These are phyloP conservation scores for Zostera marina DNA, from an alignment of 116 monocot species.

Conservation along the genomic window DNA sequence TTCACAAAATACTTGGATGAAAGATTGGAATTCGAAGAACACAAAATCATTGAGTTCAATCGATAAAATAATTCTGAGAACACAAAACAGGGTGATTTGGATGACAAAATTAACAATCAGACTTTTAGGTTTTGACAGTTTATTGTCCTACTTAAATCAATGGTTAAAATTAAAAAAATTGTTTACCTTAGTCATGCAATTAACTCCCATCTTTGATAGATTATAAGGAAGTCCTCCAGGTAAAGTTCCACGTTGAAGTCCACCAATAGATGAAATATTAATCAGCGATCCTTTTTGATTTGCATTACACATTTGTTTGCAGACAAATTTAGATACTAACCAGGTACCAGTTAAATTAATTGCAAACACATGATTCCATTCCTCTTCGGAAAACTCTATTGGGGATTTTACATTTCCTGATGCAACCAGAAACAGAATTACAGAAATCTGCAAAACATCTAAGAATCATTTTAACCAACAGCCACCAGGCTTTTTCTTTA, in stretches of 20 bases:
- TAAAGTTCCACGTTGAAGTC: conserved; percentile 10
- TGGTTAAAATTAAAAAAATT: too few relatives aligned
- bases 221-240: conserved; percentile 16
- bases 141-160: too few relatives aligned
- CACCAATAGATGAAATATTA: conserved; percentile 21
- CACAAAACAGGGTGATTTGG: too few relatives aligned
- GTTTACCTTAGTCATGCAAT: conserved; percentile 6
- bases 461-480: too few relatives aligned
- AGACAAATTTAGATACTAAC: conserved; percentile 21
- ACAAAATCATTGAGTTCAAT: too few relatives aligned
- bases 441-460: neutral
- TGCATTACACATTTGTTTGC: conserved; percentile 17
- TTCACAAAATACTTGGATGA: too few relatives aligned
- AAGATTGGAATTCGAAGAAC: too few relatives aligned
- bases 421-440: neutral
- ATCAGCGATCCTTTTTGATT: conserved; percentile 21
- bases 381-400: conserved; percentile 17
- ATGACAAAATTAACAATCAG: too few relatives aligned
- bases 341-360: conserved; percentile 24
- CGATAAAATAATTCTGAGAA: too few relatives aligned
- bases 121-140: too few relatives aligned
- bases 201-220: conserved; percentile 18
- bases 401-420: conserved; percentile 12
- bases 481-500: too few relatives aligned
- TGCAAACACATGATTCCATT: conserved; percentile 17